These are phyloP conservation scores for Skeletonema tropicum DNA, from an alignment of 108 stramenopile genomes.

Conservation along the genomic window DNA sequence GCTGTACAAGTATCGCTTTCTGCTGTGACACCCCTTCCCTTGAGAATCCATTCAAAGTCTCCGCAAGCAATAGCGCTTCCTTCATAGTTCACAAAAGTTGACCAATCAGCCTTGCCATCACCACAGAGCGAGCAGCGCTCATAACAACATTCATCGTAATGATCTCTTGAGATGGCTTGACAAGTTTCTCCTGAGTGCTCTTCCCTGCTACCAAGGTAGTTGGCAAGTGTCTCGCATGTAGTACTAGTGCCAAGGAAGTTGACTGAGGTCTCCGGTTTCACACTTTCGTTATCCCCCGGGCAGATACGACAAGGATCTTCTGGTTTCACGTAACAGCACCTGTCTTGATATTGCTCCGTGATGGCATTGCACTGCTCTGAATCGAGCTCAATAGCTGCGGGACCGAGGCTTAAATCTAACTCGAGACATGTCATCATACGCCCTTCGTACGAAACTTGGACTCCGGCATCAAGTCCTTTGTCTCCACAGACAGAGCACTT, in stretches of 20 bases:
- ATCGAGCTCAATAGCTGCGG: slow-evolving; percentile 32
- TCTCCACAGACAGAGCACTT: slow-evolving; percentile 46
- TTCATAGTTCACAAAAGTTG: slow-evolving; percentile 40
- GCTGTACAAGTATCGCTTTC: slow-evolving; percentile 43
- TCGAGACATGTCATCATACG: slow-evolving; percentile 51
- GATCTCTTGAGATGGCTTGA: slow-evolving; percentile 25
- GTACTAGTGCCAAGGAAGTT: slow-evolving; percentile 48
- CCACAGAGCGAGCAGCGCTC: slow-evolving; percentile 47
- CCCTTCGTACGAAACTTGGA: slow-evolving; percentile 46
- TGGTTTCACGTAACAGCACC: slow-evolving; percentile 46
- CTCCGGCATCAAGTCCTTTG: slow-evolving; percentile 48
- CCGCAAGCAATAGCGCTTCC: slow-evolving; percentile 44
- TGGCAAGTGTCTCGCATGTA: slow-evolving; percentile 49
- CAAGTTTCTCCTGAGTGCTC: slow-evolving; percentile 42
- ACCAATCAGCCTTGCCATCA: slow-evolving; percentile 50
- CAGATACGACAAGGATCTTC: slow-evolving; percentile 49
- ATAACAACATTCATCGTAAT: slow-evolving; percentile 41
- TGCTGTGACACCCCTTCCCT: slow-evolving; percentile 25
- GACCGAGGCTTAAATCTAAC: slow-evolving; percentile 35
- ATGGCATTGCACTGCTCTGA: slow-evolving; percentile 38
- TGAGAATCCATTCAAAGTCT: slow-evolving; percentile 54
- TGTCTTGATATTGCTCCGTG: slow-evolving; percentile 21
- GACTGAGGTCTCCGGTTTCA: slow-evolving; percentile 28
- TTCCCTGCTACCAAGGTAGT: slow-evolving; percentile 51
- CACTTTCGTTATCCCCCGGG: slow-evolving; percentile 24